Conservation (phyloP, 441 rosid species). For the Brassica hybrid region DNA sequence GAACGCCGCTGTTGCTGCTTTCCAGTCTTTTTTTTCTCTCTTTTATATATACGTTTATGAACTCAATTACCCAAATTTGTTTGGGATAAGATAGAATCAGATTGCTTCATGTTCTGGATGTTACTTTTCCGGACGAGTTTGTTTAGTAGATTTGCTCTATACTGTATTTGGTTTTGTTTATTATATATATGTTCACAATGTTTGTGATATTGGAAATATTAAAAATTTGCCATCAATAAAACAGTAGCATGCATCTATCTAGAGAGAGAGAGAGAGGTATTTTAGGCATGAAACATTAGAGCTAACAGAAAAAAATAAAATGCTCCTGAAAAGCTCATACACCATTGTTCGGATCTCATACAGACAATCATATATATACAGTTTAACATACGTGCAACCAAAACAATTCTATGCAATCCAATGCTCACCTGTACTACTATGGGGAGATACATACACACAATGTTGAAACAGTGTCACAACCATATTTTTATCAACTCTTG, state of each 20-base stretch:
- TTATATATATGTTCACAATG: not conserved
- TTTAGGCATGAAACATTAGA: not conserved
- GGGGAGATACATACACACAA: not conserved
- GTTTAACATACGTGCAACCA: constrained; percentile 25
- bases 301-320: not conserved
- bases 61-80: not conserved
- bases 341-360: constrained; percentile 18
- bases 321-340: not conserved
- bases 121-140: not conserved
- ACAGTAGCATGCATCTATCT: not conserved
- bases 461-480: not conserved
- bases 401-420: constrained; percentile 23
- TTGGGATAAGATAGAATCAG: not conserved
- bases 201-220: not conserved
- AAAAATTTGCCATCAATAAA: not conserved
- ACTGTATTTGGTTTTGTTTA: not conserved
- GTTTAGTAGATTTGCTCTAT: not conserved
- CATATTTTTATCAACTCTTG: constrained; percentile 20
- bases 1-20: constrained; percentile 4
- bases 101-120: not conserved
- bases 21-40: not conserved
- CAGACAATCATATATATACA: constrained; percentile 5
- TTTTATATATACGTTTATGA: not conserved
- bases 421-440: constrained; percentile 12
- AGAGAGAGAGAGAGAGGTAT: too few relatives aligned